phyloP scores from a whole-genome alignment of 2,329 filamentous ascomycete genomes.

The Apiospora pterosperma region DNA sequence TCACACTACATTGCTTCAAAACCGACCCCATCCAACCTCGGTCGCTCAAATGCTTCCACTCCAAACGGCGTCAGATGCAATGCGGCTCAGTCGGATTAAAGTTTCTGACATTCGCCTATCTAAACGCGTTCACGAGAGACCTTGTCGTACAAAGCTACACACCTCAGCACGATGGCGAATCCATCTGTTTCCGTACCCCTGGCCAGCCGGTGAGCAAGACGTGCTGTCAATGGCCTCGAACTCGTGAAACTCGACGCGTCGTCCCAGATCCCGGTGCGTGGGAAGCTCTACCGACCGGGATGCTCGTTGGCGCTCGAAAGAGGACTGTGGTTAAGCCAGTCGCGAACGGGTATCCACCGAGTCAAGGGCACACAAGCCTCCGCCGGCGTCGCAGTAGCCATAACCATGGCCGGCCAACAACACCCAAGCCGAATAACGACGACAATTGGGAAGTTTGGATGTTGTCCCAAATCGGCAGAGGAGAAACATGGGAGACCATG shows the following conservation, averaged over 20 bases:
- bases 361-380: conserved; percentile 19
- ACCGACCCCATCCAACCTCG: conserved; percentile 56
- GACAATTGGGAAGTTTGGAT: conserved; percentile 55
- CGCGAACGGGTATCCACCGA: conserved; percentile 14
- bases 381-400: conserved; percentile 24
- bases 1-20: conserved; percentile 58
- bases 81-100: conserved; percentile 55
- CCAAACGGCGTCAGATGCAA: conserved; percentile 45
- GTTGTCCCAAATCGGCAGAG: conserved; percentile 41
- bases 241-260: conserved; percentile 47
- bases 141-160: conserved; percentile 64
- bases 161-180: conserved; percentile 48
- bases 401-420: conserved; percentile 9
- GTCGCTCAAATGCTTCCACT: conserved; percentile 59
- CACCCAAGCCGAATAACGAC: conserved; percentile 16
- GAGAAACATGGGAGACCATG: conserved; percentile 41
- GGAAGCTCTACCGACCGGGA: conserved; percentile 58
- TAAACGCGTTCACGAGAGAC: conserved; percentile 54
- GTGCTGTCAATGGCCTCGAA: conserved; percentile 49
- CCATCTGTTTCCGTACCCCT: conserved; percentile 54
- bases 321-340: conserved; percentile 26
- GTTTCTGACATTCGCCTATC: conserved; percentile 64
- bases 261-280: conserved; percentile 63
- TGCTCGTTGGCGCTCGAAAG: conserved; percentile 60
- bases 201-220: conserved; percentile 35